Conservation (phyloP, 345 rosid genomes). For the Zanthoxylum bungeanum region DNA sequence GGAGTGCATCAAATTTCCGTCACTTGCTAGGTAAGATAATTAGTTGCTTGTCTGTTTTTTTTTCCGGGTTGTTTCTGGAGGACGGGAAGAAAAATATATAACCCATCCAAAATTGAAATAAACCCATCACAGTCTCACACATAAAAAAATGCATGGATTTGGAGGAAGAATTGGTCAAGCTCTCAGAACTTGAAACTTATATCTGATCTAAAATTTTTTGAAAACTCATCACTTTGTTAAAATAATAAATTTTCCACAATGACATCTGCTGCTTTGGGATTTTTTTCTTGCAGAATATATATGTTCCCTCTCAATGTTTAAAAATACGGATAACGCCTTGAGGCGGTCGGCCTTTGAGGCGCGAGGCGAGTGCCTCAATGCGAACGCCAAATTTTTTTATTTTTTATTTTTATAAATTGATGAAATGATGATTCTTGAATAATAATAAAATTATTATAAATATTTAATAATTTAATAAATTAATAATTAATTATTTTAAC, state of each 20-base stretch:
- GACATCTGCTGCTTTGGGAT: constrained; percentile 2
- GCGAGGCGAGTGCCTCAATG: too few species aligned
- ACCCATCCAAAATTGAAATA: neutral
- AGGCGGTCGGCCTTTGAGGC: too few species aligned
- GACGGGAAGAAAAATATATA: neutral
- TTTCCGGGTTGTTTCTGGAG: constrained; percentile 8
- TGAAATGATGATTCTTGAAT: too few species aligned
- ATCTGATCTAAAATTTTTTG: neutral
- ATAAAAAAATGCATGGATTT: neutral
- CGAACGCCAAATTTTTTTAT: too few species aligned
- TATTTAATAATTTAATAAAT: too few species aligned
- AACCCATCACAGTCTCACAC: neutral
- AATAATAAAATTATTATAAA: too few species aligned
- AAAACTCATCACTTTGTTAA: neutral
- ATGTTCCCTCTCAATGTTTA: too few species aligned
- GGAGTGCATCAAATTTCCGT: constrained; percentile 94
- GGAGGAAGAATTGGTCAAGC: neutral
- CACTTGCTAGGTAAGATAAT: constrained; percentile 82
- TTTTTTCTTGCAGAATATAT: neutral
- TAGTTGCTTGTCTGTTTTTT: constrained; percentile 18
- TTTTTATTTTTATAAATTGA: too few species aligned
- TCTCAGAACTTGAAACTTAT: too few species aligned
- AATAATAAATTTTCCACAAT: neutral
- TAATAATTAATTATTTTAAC: too few species aligned
- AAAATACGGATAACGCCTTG: too few species aligned